Percentiles rank a stretch among this genome's conserved stretches.
Evolutionary conservation across 2,329 filamentous ascomycete genomes (phyloP).

Genomic region (Penicillium paneum): DNA sequence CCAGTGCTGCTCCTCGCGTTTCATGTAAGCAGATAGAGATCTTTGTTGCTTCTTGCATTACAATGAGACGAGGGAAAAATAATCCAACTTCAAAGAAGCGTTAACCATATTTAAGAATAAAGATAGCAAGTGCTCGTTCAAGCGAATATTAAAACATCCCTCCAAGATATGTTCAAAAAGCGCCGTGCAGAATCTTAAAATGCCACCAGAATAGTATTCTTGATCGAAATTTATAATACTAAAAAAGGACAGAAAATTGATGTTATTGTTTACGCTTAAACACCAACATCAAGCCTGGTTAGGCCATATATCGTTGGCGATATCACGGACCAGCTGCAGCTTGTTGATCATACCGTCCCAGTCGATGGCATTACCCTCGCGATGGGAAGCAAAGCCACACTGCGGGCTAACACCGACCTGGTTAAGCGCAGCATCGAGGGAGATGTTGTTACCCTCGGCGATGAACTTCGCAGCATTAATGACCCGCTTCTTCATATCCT

Average conservation of each 20-base stretch:
- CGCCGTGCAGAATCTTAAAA: neutral
- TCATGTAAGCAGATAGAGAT: neutral
- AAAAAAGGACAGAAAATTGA: neutral
- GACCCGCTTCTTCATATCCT: conserved; percentile 60
- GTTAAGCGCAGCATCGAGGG: conserved; percentile 64
- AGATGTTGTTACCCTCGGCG: conserved; percentile 64
- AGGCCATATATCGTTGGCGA: conserved; percentile 71
- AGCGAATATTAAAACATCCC: conserved; percentile 17
- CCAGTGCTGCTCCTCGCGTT: neutral
- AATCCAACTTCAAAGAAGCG: neutral
- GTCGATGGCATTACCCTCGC: conserved; percentile 66
- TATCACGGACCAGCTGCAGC: conserved; percentile 64
- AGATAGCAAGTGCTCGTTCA: conserved; percentile 20
- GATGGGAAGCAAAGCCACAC: conserved; percentile 72
- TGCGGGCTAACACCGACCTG: conserved; percentile 67
- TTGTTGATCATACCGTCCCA: conserved; percentile 71
- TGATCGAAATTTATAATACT: neutral
- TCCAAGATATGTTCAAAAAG: conserved; percentile 3
- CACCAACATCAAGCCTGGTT: conserved; percentile 43
- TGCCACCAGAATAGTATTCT: no score
- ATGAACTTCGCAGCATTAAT: conserved; percentile 64
- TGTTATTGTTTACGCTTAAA: neutral
- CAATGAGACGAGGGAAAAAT: neutral
- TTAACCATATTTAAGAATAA: conserved; percentile 19
- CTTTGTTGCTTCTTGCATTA: neutral